A percentile compares a stretch with the other conserved stretches of the same genome.
phyloP scores from a whole-genome alignment of 2,329 filamentous ascomycete species.

The Pseudogymnoascus sp. region DNA sequence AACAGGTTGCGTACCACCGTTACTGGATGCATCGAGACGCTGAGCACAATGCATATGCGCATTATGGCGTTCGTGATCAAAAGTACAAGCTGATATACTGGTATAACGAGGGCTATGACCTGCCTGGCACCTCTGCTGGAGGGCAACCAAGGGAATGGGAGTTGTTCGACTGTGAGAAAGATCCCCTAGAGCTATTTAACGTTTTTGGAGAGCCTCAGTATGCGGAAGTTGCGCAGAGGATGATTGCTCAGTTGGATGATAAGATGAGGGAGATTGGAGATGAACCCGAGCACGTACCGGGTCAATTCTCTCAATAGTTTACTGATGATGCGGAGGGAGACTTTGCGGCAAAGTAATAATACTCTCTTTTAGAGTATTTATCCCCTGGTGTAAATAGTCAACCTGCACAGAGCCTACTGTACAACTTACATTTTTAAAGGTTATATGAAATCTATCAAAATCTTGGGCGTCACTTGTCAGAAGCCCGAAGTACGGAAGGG shows the following conservation, averaged over 20 bases:
- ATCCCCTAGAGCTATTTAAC: constrained; percentile 44
- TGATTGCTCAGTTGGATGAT: constrained; percentile 36
- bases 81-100: constrained; percentile 50
- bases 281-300: constrained; percentile 30
- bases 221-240: constrained; percentile 30
- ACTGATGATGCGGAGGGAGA: not conserved
- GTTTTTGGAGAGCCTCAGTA: constrained; percentile 35
- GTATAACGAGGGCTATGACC: constrained; percentile 43
- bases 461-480: no score
- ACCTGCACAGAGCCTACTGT: not conserved
- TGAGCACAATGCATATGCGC: constrained; percentile 43
- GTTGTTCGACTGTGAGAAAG: constrained; percentile 44
- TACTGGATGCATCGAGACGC: constrained; percentile 50
- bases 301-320: not conserved
- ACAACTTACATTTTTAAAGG: not conserved
- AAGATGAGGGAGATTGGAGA: constrained; percentile 49
- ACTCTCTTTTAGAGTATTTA: not conserved
- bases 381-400: not conserved
- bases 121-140: constrained; percentile 37
- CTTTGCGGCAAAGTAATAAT: not conserved
- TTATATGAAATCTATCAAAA: not conserved
- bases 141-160: constrained; percentile 44
- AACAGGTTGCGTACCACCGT: constrained; percentile 45
- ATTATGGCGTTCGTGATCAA: constrained; percentile 45
- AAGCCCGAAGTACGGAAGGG: not conserved